A percentile compares a stretch with the other conserved stretches of the same genome.
Evolutionary conservation across 768 basidiomycete species (phyloP).

Genomic region (Termitomyces sp.): DNA sequence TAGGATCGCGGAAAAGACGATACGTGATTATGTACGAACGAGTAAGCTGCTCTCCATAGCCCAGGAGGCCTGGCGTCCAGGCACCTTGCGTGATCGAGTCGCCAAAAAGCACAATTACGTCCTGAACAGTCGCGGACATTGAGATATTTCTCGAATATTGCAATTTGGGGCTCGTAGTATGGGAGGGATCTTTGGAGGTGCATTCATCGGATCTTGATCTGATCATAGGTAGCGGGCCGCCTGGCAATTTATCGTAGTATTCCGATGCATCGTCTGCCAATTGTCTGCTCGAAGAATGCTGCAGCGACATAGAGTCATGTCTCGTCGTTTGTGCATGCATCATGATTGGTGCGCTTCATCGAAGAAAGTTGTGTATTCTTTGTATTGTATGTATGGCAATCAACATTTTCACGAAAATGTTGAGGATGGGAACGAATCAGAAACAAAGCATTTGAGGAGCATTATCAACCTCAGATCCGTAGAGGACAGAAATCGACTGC

Average conservation of each 20-base stretch:
- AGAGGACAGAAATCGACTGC: not conserved
- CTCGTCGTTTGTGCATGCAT: not conserved
- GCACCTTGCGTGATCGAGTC: constrained; percentile 76
- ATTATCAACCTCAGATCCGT: not conserved
- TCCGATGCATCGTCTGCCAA: not conserved
- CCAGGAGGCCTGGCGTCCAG: constrained; percentile 47
- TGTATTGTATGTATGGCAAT: too few relatives aligned
- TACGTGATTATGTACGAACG: constrained; percentile 37
- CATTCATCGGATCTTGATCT: not conserved
- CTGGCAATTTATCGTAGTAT: not conserved
- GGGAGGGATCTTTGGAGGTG: not conserved
- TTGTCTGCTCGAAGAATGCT: too few relatives aligned
- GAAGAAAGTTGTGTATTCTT: not conserved
- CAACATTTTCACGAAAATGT: not conserved
- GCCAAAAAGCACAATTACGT: constrained; percentile 70
- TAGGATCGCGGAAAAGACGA: not conserved
- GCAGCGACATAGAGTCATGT: not conserved
- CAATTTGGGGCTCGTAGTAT: constrained; percentile 1
- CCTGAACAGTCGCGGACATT: constrained; percentile 58
- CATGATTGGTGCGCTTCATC: not conserved
- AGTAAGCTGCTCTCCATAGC: constrained; percentile 64
- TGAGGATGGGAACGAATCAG: not conserved
- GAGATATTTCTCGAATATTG: not conserved
- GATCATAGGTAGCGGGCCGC: not conserved
- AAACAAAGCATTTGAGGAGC: not conserved